Base-by-base conservation (phyloP, 208 protist species). In the Crithidia bombi region DNA sequence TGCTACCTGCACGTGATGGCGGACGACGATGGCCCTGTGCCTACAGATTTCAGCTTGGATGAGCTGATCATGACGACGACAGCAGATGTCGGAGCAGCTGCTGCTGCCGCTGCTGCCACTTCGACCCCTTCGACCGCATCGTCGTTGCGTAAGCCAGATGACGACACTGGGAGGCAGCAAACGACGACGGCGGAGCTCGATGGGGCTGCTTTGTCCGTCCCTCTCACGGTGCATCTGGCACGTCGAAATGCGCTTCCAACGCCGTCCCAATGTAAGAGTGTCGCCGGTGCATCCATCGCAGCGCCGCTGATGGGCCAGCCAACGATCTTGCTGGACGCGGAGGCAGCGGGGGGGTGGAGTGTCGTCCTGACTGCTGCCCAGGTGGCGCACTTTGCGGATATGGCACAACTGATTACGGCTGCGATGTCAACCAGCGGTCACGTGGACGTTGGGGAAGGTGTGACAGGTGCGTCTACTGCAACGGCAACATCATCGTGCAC, bases 1-100 rank as follows among this genome's bases (percentile, higher is more conserved):
- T 77, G 71, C 57, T 77, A 77, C 35, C 36, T 71, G 33, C 71
- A 67, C 32, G 57, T 65, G 19, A 71, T 77, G 71, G 30, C 43
- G n/a, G n/a, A n/a, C 7, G 57, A 36, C 17, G 71, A 77, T 33
- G 71, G 71, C 11, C 64, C 64, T 12, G 28, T 77, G 63, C 63
- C 71, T 28, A 65, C 71, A 5, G 23, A 38, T 35, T 77, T 77
- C 19, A 32, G 35, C 17, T 36, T 77, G 28, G 65, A 77, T 23
- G 71, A 77, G 28, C 49, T 77, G 12, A 25, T 77, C 5, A 33
- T 77, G 23, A 59, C 69, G 17, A 75, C 69, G 7, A 58, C 69
- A 5, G 54, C 69, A 5, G 21, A 46, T 33, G 56, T 65, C 30
- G 62, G 5, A 5, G 21, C 57, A 3, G 36, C 33, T 0, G 19